phyloP scores from a whole-genome alignment of 495 filamentous ascomycete genomes.

The Penicillium bialowiezense region DNA sequence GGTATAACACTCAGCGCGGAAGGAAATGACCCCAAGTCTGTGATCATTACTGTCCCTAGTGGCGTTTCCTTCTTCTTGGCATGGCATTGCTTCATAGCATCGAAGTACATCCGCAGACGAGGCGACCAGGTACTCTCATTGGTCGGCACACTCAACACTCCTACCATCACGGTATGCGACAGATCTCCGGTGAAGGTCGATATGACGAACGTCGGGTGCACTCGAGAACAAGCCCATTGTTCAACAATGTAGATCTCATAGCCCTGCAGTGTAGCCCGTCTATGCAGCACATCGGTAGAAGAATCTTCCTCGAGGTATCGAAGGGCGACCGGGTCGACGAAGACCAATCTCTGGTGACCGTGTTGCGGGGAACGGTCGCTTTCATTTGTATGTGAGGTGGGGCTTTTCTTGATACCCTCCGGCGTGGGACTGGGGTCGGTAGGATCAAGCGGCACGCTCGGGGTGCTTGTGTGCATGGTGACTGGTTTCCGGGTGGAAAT shows the following conservation, averaged over 20 bases:
- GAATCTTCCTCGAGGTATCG: constrained; percentile 89
- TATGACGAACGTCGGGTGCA: constrained; percentile 87
- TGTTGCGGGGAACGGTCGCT: constrained; percentile 20
- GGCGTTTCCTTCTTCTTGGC: constrained; percentile 78
- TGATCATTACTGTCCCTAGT: constrained; percentile 85
- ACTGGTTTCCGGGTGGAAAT: constrained; percentile 5
- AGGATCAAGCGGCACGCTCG: constrained; percentile 15
- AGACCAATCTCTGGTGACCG: constrained; percentile 56
- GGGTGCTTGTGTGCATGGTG: constrained; percentile 24
- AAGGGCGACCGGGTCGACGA: constrained; percentile 73
- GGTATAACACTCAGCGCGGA: constrained; percentile 84
- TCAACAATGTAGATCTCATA: constrained; percentile 96
- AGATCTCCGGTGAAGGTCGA: constrained; percentile 89
- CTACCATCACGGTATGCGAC: constrained; percentile 70
- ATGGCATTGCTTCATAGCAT: constrained; percentile 77
- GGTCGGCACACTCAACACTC: constrained; percentile 79
- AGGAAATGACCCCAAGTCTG: constrained; percentile 86
- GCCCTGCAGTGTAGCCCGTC: constrained; percentile 65
- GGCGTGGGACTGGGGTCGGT: constrained; percentile 24
- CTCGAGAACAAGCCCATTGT: constrained; percentile 94
- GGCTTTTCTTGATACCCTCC: constrained; percentile 23
- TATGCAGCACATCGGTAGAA: constrained; percentile 69
- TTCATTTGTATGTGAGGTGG: constrained; percentile 17
- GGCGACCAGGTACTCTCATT: constrained; percentile 81
- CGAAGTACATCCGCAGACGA: constrained; percentile 77